Evolutionary conservation across 2,329 filamentous ascomycete species (phyloP).

Genomic region (Colletotrichum echinochloae): DNA sequence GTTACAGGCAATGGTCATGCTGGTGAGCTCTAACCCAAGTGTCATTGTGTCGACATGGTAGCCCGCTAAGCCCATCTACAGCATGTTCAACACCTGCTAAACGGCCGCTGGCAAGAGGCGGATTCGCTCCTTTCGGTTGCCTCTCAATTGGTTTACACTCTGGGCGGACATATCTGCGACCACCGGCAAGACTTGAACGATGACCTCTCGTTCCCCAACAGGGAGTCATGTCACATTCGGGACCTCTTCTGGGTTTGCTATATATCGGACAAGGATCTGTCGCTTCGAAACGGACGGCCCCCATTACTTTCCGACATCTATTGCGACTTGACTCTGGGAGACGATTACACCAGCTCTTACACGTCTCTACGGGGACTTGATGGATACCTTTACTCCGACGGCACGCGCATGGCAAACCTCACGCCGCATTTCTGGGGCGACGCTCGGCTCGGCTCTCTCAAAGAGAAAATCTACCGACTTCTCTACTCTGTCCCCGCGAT

Average conservation of each 20-base stretch:
- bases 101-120: constrained; percentile 19
- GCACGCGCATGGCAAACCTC: no score
- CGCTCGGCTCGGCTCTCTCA: not conserved
- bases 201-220: not conserved
- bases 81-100: constrained; percentile 3
- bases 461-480: constrained; percentile 20
- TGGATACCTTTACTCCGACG: not conserved
- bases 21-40: not conserved
- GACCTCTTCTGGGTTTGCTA: constrained; percentile 47
- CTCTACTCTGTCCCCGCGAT: constrained; percentile 6
- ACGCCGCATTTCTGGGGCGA: not conserved
- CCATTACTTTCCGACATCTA: constrained; percentile 39
- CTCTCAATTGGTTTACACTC: not conserved
- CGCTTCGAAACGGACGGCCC: constrained; percentile 43
- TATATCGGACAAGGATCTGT: constrained; percentile 45
- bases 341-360: not conserved
- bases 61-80: not conserved
- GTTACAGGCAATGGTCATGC: not conserved
- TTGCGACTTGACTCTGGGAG: not conserved
- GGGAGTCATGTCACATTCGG: constrained; percentile 25
- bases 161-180: not conserved
- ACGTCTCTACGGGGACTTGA: not conserved
- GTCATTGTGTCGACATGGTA: not conserved
- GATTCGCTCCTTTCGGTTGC: constrained; percentile 5
- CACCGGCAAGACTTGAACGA: not conserved